A percentile compares a stretch with the other conserved stretches of the same genome.
phyloP scores from a whole-genome alignment of 306 rosid species.

The Cucumis hystrix region DNA sequence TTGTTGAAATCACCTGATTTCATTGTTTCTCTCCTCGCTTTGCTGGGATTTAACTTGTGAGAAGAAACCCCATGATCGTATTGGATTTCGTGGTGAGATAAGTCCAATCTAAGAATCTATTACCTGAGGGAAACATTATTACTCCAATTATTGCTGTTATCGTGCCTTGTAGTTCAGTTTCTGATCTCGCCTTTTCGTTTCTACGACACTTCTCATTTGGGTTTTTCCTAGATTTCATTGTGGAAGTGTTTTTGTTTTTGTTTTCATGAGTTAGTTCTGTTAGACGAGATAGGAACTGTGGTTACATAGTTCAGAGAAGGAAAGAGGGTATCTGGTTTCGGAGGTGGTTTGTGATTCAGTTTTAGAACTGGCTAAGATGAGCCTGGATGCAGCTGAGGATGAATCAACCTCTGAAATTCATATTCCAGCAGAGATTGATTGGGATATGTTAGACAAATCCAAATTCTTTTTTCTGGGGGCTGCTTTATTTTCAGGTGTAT shows the following conservation, averaged over 20 bases:
- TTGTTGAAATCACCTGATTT: neutral
- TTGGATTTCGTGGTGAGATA: slow-evolving; percentile 28
- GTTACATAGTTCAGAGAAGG: neutral
- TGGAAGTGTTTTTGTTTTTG: neutral
- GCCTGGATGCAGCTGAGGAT: slow-evolving; percentile 53
- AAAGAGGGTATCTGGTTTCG: slow-evolving; percentile 4
- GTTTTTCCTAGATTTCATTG: neutral
- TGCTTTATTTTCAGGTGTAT: slow-evolving; percentile 85
- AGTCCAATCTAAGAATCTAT: slow-evolving; percentile 25
- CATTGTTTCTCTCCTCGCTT: neutral
- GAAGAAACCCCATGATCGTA: slow-evolving; percentile 10
- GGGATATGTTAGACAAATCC: slow-evolving; percentile 96
- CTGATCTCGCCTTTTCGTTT: neutral
- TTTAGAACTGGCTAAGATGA: slow-evolving; percentile 67
- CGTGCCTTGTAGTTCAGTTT: neutral
- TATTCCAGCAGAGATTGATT: slow-evolving; percentile 77
- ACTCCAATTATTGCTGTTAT: neutral
- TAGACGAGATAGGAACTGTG: neutral
- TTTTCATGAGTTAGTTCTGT: neutral
- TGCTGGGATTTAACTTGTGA: neutral
- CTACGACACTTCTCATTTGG: neutral
- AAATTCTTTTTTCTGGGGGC: slow-evolving; percentile 90
- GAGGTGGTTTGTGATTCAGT: neutral
- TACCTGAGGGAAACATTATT: slow-evolving; percentile 9
- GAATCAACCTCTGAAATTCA: slow-evolving; percentile 66